Base-by-base conservation (phyloP, 148 eudicot genomes). In the Linanthus parryae region DNA sequence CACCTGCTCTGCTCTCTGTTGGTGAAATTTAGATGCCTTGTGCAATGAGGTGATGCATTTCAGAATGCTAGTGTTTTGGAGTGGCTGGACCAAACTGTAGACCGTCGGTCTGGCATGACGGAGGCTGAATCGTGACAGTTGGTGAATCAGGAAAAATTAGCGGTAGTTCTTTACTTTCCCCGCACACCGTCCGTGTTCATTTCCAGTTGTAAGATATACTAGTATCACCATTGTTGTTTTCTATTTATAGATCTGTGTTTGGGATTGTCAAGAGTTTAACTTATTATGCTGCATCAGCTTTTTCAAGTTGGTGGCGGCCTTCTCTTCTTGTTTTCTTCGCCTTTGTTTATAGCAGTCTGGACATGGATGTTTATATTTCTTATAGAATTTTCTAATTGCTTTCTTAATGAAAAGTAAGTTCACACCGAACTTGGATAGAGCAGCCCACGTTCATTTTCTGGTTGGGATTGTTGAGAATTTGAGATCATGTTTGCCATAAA, bases 131-230 rank as follows among this genome's bases (percentile, higher is more conserved):
- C 33, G 52, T 26, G 59, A 48, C 47, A 24, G 28, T 14, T 7
- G 26, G 45, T 52, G 44, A 53, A 42, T 40, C 59, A 24, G 17
- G 18, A 36, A 53, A 29, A 34, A 21, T 35, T 20, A 21, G 43
- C 45, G 26, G 18, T 44, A 34, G 41, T 28, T 54, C 36, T 17
- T 19, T 19, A 18, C 24, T 36, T 11, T 54, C 47, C 14, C 17
- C 35, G 14, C 22, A 17, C 25, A 44, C 37, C 23, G 12, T 54
- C 35, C 21, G 15, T 37, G n/a, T n/a, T n/a, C n/a, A n/a, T n/a
- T n/a, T 54, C 22, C 30, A 46, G 45, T 26, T 45, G 29, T 54
- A 63, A 63, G 48, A 38, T 47, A 54, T 63, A 31, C 28, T 28
- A 36, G 45, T 27, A 12, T 33, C 45, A 9, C 10, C 24, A 5